A percentile compares a stretch with the other conserved stretches of the same genome.
Conservation (phyloP, 768 basidiomycete genomes). For the Termitomyces sp. region DNA sequence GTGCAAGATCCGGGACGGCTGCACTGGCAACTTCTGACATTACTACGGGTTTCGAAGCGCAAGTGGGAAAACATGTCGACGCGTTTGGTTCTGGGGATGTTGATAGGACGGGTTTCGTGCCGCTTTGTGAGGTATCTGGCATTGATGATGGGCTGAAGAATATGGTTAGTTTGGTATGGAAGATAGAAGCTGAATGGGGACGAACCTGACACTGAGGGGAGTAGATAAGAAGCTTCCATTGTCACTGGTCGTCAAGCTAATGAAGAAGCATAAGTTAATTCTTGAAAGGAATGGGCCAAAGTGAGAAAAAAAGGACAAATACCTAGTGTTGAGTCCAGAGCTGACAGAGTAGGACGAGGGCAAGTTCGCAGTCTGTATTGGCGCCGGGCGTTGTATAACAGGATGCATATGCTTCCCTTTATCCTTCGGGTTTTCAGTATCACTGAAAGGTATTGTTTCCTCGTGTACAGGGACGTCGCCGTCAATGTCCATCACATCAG, state of each 20-base stretch:
- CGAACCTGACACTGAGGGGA: not conserved
- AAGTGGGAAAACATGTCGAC: not conserved
- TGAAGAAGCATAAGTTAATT: not conserved
- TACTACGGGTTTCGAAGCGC: not conserved
- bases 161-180: conserved; percentile 1
- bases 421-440: conserved; percentile 22
- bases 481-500: conserved; percentile 17
- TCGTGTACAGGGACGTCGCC: conserved; percentile 2
- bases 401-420: conserved; percentile 53
- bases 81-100: not conserved
- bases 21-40: not conserved
- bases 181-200: not conserved
- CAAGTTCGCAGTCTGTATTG: conserved; percentile 14
- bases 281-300: not conserved
- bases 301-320: not conserved
- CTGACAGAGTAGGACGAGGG: conserved; percentile 4
- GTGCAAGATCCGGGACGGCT: conserved; percentile 10
- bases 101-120: not conserved
- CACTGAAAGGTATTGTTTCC: conserved; percentile 8
- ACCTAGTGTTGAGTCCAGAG: conserved; percentile 8
- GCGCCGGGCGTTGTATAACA: conserved; percentile 29
- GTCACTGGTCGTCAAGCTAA: not conserved
- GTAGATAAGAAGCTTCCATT: not conserved
- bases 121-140: not conserved
- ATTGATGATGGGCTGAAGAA: not conserved